Conservation (phyloP, 179 eudicot species). For the Camellia oleifera region DNA sequence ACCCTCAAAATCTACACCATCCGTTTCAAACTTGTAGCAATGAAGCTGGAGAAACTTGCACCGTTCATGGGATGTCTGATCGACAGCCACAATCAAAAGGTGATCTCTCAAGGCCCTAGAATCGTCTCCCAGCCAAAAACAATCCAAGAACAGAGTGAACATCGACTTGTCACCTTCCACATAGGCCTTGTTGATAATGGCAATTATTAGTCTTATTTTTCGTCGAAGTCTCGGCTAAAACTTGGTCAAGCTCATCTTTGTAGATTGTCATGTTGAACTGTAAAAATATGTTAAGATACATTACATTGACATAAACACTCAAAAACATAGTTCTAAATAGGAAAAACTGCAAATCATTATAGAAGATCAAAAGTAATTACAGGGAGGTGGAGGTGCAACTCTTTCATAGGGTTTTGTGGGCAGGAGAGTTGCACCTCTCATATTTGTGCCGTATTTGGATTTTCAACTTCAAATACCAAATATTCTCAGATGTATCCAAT, state of each 20-base stretch:
- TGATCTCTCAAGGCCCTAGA: constrained; percentile 44
- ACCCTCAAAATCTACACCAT: constrained; percentile 38
- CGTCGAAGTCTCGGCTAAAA: constrained; percentile 40
- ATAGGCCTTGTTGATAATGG: constrained; percentile 59
- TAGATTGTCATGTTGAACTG: constrained; percentile 10
- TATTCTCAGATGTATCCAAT: no score
- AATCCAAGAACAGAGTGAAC: constrained; percentile 67
- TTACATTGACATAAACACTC: background rate
- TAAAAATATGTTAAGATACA: background rate
- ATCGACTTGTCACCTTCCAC: constrained; percentile 51
- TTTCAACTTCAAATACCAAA: background rate
- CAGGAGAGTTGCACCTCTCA: no score
- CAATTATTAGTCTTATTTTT: constrained; percentile 51
- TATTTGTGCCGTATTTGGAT: background rate
- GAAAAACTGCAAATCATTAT: no score
- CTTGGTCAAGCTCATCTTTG: constrained; percentile 28
- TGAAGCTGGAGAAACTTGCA: constrained; percentile 54
- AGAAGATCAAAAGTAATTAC: no score
- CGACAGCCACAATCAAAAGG: constrained; percentile 61
- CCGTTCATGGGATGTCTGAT: constrained; percentile 58
- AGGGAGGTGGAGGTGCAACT: no score
- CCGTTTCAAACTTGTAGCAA: constrained; percentile 53
- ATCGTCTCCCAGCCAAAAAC: constrained; percentile 69
- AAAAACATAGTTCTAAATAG: no score
- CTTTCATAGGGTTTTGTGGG: no score